These are phyloP conservation scores for Lyophyllum semitale DNA, from an alignment of 768 basidiomycete species.

Conservation along the genomic window DNA sequence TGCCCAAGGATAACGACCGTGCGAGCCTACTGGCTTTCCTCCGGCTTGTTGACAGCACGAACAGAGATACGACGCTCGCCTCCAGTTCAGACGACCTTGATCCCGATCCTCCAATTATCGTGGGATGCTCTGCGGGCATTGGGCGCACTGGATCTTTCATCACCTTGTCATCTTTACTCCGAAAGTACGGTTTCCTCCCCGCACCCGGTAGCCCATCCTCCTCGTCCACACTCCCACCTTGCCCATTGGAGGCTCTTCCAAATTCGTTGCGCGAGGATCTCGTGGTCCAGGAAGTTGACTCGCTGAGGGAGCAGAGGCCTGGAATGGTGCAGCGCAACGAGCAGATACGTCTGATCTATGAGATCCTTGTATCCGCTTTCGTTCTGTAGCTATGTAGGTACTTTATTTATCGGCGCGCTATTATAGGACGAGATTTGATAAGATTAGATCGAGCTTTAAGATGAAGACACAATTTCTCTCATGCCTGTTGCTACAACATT, in stretches of 20 bases:
- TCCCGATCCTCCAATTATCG: constrained; percentile 75
- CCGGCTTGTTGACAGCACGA: constrained; percentile 62
- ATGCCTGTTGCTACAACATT: neutral
- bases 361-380: constrained; percentile 43
- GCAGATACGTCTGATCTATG: constrained; percentile 67
- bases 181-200: constrained; percentile 52
- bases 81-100: constrained; percentile 34
- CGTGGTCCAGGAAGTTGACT: constrained; percentile 73
- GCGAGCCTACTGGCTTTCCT: constrained; percentile 63
- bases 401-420: neutral
- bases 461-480: constrained; percentile 9
- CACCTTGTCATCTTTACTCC: constrained; percentile 76
- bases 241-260: constrained; percentile 62
- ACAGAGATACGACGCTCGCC: constrained; percentile 45
- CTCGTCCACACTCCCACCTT: constrained; percentile 38
- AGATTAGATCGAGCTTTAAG: neutral
- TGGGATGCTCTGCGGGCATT: constrained; percentile 86
- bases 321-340: constrained; percentile 79
- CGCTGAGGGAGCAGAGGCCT: constrained; percentile 76
- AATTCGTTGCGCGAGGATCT: constrained; percentile 50
- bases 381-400: neutral
- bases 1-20: constrained; percentile 65
- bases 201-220: constrained; percentile 30
- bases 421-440: neutral
- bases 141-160: constrained; percentile 89